Conservation (phyloP, 192 early-diverging fungal species). For the Coemansia sp. region DNA sequence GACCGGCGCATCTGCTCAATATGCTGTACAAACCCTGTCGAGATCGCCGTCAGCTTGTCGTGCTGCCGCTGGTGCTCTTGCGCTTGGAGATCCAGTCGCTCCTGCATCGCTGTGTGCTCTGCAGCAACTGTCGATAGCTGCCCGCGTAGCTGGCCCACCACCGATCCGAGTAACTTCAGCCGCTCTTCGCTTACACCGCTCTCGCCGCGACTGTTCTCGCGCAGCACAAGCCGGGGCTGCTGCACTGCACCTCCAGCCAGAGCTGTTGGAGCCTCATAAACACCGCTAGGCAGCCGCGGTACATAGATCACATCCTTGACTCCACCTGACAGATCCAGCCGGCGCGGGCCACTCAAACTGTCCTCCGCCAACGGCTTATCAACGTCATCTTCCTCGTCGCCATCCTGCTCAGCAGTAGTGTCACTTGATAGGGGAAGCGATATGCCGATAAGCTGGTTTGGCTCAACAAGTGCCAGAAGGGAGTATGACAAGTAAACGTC, state of each 20-base stretch:
- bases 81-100: constrained; percentile 38
- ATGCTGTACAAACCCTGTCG: constrained; percentile 38
- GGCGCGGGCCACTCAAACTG: constrained; percentile 8
- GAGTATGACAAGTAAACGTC: constrained; percentile 75
- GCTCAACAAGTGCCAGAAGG: constrained; percentile 59
- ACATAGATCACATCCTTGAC: constrained; percentile 50
- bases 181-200: constrained; percentile 31
- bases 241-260: constrained; percentile 10
- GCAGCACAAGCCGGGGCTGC: constrained; percentile 47
- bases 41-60: constrained; percentile 42
- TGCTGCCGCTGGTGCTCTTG: constrained; percentile 54
- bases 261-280: constrained; percentile 19
- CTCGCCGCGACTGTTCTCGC: constrained; percentile 26
- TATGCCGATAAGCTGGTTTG: constrained; percentile 59
- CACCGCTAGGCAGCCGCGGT: constrained; percentile 34
- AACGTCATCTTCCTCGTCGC: background rate
- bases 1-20: constrained; percentile 44
- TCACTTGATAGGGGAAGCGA: constrained; percentile 40
- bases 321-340: constrained; percentile 24
- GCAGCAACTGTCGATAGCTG: constrained; percentile 52
- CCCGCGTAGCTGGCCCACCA: constrained; percentile 44
- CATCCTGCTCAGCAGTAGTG: background rate
- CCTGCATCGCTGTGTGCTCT: constrained; percentile 46
- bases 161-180: constrained; percentile 38
- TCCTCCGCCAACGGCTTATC: background rate